phyloP scores from a whole-genome alignment of 192 early-diverging fungal species.

The Linnemannia elongata region DNA sequence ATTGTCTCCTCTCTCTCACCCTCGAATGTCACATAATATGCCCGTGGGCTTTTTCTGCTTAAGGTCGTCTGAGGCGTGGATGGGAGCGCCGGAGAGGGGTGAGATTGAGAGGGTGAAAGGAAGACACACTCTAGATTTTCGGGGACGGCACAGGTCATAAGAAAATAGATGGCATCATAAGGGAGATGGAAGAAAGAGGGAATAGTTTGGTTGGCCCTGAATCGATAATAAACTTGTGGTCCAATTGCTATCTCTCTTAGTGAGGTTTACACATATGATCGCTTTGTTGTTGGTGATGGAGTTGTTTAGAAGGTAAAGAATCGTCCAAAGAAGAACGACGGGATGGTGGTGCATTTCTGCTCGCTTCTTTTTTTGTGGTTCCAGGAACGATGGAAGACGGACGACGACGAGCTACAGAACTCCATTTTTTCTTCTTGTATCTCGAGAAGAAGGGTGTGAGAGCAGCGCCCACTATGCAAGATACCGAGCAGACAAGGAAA shows the following conservation, averaged over 20 bases:
- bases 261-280: not conserved
- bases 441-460: not conserved
- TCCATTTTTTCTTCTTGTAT: not conserved
- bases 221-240: not conserved
- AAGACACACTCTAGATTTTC: not conserved
- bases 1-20: no score
- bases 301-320: not conserved
- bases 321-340: not conserved
- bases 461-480: not conserved
- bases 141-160: not conserved
- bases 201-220: not conserved
- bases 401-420: not conserved
- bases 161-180: not conserved
- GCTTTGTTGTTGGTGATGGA: not conserved
- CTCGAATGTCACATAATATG: not conserved
- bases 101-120: not conserved
- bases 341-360: not conserved
- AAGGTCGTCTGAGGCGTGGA: not conserved
- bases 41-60: not conserved
- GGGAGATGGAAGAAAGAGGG: not conserved
- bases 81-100: not conserved
- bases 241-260: not conserved
- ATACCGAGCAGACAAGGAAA: not conserved
- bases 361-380: not conserved
- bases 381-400: not conserved